phyloP scores from a whole-genome alignment of 345 rosid species.

The Melaleuca alternifolia region DNA sequence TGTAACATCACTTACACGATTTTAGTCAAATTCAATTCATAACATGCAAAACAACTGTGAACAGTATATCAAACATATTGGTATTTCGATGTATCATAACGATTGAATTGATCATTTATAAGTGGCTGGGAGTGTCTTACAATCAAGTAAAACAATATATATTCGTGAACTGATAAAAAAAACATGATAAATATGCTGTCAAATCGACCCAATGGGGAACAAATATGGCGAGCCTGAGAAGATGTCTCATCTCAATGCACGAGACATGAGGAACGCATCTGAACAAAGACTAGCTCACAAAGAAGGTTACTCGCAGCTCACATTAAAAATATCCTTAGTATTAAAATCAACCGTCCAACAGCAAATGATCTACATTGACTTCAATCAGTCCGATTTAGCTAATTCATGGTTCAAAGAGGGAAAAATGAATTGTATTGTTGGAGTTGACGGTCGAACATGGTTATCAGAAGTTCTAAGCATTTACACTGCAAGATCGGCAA shows the following conservation, averaged over 20 bases:
- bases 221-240: not conserved
- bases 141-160: rapidly evolving
- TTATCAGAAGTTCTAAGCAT: not conserved
- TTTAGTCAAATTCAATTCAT: not conserved
- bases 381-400: not conserved
- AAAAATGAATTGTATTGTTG: not conserved
- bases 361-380: not conserved
- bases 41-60: not conserved
- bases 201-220: not conserved
- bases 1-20: not conserved
- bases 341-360: not conserved
- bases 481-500: not conserved
- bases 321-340: not conserved
- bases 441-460: not conserved
- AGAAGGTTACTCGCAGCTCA: not conserved
- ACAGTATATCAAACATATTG: rapidly evolving
- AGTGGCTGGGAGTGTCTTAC: rapidly evolving
- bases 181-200: not conserved
- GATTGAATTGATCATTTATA: not conserved
- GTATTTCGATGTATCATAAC: not conserved
- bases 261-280: not conserved
- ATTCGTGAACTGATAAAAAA: not conserved
- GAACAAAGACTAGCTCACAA: not conserved
- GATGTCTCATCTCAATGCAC: not conserved
- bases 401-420: not conserved